phyloP scores from a whole-genome alignment of 2,329 filamentous ascomycete species.

The Claviceps fusiformis region DNA sequence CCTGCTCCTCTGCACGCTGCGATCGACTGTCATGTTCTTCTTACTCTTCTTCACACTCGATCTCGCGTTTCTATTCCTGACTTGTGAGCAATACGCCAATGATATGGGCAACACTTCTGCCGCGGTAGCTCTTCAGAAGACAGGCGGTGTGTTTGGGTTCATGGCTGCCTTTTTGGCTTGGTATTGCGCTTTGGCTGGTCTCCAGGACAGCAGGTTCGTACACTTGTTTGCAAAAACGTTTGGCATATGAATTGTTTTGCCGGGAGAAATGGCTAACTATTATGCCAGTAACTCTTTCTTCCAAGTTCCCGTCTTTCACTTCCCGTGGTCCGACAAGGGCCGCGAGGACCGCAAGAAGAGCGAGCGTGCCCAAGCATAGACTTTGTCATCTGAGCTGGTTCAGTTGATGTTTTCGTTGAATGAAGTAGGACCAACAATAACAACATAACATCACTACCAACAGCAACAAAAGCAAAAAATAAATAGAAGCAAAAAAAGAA shows the following conservation, averaged over 20 bases:
- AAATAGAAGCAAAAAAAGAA: neutral
- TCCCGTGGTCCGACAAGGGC: constrained; percentile 82
- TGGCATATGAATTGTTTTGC: neutral
- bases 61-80: constrained; percentile 60
- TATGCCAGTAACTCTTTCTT: constrained; percentile 65
- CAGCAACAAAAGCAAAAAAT: neutral
- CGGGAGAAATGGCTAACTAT: neutral
- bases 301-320: constrained; percentile 81
- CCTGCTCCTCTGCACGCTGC: constrained; percentile 58
- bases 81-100: constrained; percentile 44
- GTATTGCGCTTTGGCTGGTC: constrained; percentile 77
- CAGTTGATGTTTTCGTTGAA: neutral
- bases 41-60: constrained; percentile 65
- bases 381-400: neutral
- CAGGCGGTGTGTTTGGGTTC: constrained; percentile 69
- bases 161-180: constrained; percentile 70
- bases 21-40: constrained; percentile 69
- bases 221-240: neutral
- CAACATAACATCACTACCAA: neutral
- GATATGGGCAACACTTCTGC: constrained; percentile 36
- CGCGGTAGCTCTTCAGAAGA: constrained; percentile 43
- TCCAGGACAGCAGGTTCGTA: constrained; percentile 55
- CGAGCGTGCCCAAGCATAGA: constrained; percentile 13
- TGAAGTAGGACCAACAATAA: neutral
- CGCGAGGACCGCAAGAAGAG: constrained; percentile 41